A percentile compares a stretch with the other conserved stretches of the same genome.
phyloP scores from a whole-genome alignment of 1,284 basidiomycete species.

The Inonotus hispidus region DNA sequence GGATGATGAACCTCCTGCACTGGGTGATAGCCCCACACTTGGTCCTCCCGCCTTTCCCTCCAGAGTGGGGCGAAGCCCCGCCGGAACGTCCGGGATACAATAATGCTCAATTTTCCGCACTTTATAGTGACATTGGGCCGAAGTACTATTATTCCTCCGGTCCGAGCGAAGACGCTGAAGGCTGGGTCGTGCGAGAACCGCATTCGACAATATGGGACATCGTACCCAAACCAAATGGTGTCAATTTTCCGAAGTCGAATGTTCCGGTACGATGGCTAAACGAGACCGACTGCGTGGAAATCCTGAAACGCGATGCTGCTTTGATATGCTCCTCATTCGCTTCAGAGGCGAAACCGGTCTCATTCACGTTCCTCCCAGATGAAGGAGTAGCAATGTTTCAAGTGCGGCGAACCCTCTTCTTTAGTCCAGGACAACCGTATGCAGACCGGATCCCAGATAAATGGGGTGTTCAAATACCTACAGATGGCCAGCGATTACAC shows the following conservation, averaged over 20 bases:
- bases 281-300: constrained; percentile 8
- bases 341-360: not conserved
- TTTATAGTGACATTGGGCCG: constrained; percentile 62
- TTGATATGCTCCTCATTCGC: constrained; percentile 18
- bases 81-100: constrained; percentile 26
- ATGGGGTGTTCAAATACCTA: constrained; percentile 3
- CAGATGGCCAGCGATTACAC: constrained; percentile 2
- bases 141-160: constrained; percentile 48
- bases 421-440: constrained; percentile 36
- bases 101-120: constrained; percentile 42
- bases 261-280: not conserved
- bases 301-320: constrained; percentile 16
- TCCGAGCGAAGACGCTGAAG: constrained; percentile 31
- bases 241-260: not conserved
- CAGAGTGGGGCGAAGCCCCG: constrained; percentile 33
- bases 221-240: constrained; percentile 17
- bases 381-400: constrained; percentile 15
- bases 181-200: constrained; percentile 43
- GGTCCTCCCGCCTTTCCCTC: constrained; percentile 30
- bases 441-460: constrained; percentile 4
- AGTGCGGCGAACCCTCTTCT: constrained; percentile 21
- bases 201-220: constrained; percentile 41
- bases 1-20: constrained; percentile 51
- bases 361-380: constrained; percentile 15
- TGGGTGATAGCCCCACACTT: constrained; percentile 36